phyloP scores from a whole-genome alignment of 495 filamentous ascomycete species.

The Oidiodendron maius region DNA sequence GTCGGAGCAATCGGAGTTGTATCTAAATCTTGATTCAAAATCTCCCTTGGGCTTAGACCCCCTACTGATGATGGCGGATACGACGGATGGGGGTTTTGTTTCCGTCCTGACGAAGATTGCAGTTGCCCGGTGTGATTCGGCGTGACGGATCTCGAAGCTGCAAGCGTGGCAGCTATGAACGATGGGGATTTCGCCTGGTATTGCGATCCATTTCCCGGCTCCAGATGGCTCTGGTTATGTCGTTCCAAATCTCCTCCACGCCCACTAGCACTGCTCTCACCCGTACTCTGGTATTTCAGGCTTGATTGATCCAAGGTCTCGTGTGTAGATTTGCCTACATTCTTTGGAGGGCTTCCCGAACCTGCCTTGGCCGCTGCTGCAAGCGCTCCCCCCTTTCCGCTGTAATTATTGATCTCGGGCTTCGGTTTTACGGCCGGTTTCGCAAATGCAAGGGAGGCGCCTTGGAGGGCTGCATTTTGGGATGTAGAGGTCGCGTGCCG shows the following conservation, averaged over 20 bases:
- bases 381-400: slow-evolving; percentile 15
- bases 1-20: slow-evolving; percentile 49
- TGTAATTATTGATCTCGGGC: slow-evolving; percentile 11
- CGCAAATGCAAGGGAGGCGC: slow-evolving; percentile 19
- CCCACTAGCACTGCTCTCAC: slow-evolving; percentile 5
- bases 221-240: slow-evolving; percentile 10
- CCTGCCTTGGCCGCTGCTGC: slow-evolving; percentile 17
- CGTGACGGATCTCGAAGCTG: slow-evolving; percentile 40
- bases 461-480: slow-evolving; percentile 16
- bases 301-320: neutral
- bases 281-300: slow-evolving; percentile 11
- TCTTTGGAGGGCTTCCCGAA: neutral
- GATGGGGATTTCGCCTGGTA: slow-evolving; percentile 37
- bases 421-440: slow-evolving; percentile 22
- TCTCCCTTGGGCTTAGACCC: slow-evolving; percentile 21
- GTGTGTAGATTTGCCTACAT: neutral
- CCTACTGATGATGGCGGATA: slow-evolving; percentile 3
- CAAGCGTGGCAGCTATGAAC: slow-evolving; percentile 49
- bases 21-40: slow-evolving; percentile 36
- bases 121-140: slow-evolving; percentile 21
- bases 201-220: slow-evolving; percentile 5
- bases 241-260: slow-evolving; percentile 4
- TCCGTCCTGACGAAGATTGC: neutral
- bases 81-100: slow-evolving; percentile 4
- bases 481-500: neutral